Evolutionary conservation across 2,329 filamentous ascomycete species (phyloP).

Genomic region (Bipolaris sorokiniana): DNA sequence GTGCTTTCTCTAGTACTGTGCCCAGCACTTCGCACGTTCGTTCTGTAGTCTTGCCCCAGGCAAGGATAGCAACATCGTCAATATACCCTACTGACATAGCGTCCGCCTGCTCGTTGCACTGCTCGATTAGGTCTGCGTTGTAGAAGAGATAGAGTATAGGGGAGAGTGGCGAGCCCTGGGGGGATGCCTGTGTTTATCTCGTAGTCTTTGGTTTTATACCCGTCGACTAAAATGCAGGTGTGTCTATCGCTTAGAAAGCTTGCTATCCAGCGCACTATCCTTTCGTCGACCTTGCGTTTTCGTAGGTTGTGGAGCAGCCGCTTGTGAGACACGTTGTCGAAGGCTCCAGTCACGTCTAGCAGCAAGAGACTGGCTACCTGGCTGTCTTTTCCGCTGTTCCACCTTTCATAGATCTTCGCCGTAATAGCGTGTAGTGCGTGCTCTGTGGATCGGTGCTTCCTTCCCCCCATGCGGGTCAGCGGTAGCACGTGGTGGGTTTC

Average conservation of each 20-base stretch:
- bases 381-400: conserved; percentile 12
- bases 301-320: conserved; percentile 33
- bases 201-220: conserved; percentile 18
- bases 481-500: conserved; percentile 30
- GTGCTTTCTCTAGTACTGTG: conserved; percentile 19
- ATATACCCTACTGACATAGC: conserved; percentile 28
- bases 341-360: conserved; percentile 42
- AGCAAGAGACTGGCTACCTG: conserved; percentile 37
- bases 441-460: conserved; percentile 31
- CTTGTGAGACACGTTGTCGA: conserved; percentile 34
- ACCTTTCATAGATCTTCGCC: conserved; percentile 33
- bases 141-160: conserved; percentile 46
- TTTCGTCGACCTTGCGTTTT: conserved; percentile 20
- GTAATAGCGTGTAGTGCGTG: conserved; percentile 36
- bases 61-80: conserved; percentile 31
- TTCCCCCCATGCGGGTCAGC: conserved; percentile 27
- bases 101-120: conserved; percentile 18
- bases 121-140: conserved; percentile 38
- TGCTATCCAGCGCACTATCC: conserved; percentile 24
- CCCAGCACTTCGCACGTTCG: conserved; percentile 25
- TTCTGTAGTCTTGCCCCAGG: conserved; percentile 20
- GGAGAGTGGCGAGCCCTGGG: conserved; percentile 39
- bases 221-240: conserved; percentile 22
- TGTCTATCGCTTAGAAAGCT: conserved; percentile 25
- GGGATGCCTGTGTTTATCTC: conserved; percentile 33